These are phyloP conservation scores for Ceratobasidium sp. DNA, from an alignment of 1,284 basidiomycete species.

Conservation along the genomic window DNA sequence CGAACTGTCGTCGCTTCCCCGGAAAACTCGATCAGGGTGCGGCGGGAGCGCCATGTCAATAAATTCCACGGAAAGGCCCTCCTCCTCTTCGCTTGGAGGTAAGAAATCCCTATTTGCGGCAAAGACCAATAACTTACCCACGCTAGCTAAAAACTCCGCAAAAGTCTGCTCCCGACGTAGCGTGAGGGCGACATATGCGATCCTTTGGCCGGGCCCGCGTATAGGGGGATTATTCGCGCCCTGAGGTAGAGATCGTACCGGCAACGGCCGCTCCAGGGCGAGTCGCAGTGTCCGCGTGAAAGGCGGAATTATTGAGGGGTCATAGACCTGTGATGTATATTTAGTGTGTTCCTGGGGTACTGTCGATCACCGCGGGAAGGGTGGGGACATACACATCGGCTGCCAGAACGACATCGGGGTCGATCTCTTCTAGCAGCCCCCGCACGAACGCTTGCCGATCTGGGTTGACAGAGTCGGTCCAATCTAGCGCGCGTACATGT, in stretches of 20 bases:
- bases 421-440: constrained; percentile 53
- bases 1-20: constrained; percentile 13
- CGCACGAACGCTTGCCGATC: constrained; percentile 43
- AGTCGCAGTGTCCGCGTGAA: constrained; percentile 60
- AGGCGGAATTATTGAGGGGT: constrained; percentile 65
- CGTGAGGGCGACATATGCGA: constrained; percentile 35
- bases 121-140: constrained; percentile 26
- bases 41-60: constrained; percentile 21
- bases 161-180: constrained; percentile 39
- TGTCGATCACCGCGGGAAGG: not conserved
- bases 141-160: constrained; percentile 30
- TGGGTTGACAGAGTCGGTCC: constrained; percentile 61
- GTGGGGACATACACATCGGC: constrained; percentile 63
- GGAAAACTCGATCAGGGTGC: constrained; percentile 15
- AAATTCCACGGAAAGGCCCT: constrained; percentile 7
- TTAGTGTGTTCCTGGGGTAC: not conserved
- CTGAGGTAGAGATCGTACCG: not conserved
- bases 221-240: not conserved
- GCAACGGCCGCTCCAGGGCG: constrained; percentile 34
- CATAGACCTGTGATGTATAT: constrained; percentile 63
- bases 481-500: constrained; percentile 60
- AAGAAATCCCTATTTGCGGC: not conserved
- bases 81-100: constrained; percentile 10
- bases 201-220: not conserved
- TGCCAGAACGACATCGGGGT: constrained; percentile 66